Percentiles rank a stretch among this genome's conserved stretches.
These are phyloP conservation scores for Heliamphora pulchella DNA, from an alignment of 179 eudicot genomes.

Conservation along the genomic window DNA sequence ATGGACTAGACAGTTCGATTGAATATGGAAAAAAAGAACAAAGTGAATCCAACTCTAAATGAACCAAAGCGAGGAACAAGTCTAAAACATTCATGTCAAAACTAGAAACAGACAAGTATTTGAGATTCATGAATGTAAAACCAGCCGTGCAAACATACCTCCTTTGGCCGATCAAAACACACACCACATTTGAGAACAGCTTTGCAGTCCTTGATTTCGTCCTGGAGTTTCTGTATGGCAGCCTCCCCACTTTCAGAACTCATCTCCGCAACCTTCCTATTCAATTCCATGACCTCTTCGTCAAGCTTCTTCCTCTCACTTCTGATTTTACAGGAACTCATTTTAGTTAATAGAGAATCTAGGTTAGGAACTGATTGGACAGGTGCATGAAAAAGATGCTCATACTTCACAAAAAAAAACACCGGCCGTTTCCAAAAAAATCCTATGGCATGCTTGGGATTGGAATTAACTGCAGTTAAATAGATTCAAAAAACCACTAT, in stretches of 20 bases:
- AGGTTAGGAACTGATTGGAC: neutral
- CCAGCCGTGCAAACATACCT: constrained; percentile 39
- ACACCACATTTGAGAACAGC: constrained; percentile 93
- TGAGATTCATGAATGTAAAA: neutral
- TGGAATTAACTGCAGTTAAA: neutral
- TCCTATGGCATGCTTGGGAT: neutral
- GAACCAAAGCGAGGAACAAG: neutral
- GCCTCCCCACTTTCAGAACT: constrained; percentile 74
- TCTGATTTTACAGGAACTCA: constrained; percentile 32
- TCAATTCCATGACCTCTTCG: constrained; percentile 68
- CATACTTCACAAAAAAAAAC: neutral
- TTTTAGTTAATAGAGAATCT: neutral
- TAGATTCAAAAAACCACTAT: no score
- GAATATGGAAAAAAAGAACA: neutral
- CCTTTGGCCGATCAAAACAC: constrained; percentile 95
- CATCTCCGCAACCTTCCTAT: constrained; percentile 50
- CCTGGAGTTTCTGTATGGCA: constrained; percentile 81
- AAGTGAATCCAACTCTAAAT: neutral
- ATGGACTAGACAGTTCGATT: neutral
- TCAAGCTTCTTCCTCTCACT: constrained; percentile 63
- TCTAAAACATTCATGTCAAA: neutral
- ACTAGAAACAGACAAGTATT: neutral
- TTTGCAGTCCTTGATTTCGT: constrained; percentile 90
- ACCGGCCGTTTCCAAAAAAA: neutral
- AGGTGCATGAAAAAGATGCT: neutral